Base-by-base conservation (phyloP, 495 filamentous ascomycete genomes). In the Lepraria neglecta region DNA sequence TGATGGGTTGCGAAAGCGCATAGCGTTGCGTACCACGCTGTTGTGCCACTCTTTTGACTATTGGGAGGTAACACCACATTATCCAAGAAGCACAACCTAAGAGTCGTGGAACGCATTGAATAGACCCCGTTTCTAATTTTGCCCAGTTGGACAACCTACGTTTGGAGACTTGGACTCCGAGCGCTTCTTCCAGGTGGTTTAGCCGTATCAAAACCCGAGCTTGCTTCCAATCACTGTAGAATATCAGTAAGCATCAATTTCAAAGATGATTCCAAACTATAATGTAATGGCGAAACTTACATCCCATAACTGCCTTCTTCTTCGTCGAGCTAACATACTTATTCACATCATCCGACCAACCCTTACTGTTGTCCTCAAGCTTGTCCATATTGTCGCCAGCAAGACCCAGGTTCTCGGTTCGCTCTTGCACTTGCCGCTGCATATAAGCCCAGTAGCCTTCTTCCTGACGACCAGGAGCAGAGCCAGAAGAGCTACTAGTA, bases 291-390 rank as follows among this genome's bases (percentile, higher is more conserved):
- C 35, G 30, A 55, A 24, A 74, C 74, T 74, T 67, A 80, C 79
- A 75, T 21, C 90, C 88, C 64, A 95, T 75, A 54, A 96, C 72
- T 60, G 88, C 74, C 66, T 88, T 88, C 73, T 82, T 83, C 80
- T 97, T 97, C 77, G 96, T 90, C 69, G 83, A 85, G 58, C 75
- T 80, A 15, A 96, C 86, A 73, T 80, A 96, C 68, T 95, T 96
- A 67, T 81, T 84, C 60, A 95, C 90, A 67, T 95, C 92, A 28
- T 88, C 84, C 15, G 88, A 87, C 82, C 90, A 97, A 51, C 82
- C 87, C 59, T 83, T 80, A 67, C 87, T 94, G 51, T 84, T 85
- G 64, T 91, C 82, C 68, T 92, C 85, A 58, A 96, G 70, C 43
- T 81, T 81, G 59, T 92, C 86, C 85, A 96, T 88, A 14, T 78